Evolutionary conservation across 257 asterid genomes (phyloP).

Genomic region (Jasminum sambac): DNA sequence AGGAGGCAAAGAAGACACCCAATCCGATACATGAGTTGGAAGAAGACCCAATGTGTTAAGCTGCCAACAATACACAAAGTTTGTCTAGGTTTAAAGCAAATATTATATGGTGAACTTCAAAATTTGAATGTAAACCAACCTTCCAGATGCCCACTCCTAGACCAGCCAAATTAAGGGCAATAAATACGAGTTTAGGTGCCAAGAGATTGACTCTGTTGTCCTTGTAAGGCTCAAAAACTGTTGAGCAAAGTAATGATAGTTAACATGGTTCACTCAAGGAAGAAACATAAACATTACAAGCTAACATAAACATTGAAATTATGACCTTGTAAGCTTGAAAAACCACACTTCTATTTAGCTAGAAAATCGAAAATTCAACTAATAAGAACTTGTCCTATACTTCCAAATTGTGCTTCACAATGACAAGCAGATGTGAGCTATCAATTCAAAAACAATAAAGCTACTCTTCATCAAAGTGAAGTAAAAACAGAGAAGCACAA

Average conservation of each 20-base stretch:
- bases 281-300: neutral
- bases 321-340: neutral
- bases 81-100: slow-evolving; percentile 5
- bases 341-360: neutral
- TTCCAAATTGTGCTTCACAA: neutral
- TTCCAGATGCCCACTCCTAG: slow-evolving; percentile 93
- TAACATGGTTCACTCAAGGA: neutral
- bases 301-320: neutral
- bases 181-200: slow-evolving; percentile 69
- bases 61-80: slow-evolving; percentile 41
- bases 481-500: neutral
- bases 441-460: neutral
- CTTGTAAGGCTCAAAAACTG: slow-evolving; percentile 95
- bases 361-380: neutral
- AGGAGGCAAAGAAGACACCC: slow-evolving; percentile 99
- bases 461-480: neutral
- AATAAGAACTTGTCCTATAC: neutral
- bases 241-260: slow-evolving; percentile 24
- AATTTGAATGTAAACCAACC: slow-evolving; percentile 45
- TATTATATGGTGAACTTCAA: neutral
- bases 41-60: slow-evolving; percentile 95
- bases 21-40: slow-evolving; percentile 93
- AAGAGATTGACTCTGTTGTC: slow-evolving; percentile 83
- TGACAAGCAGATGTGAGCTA: neutral
- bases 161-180: slow-evolving; percentile 86